These are phyloP conservation scores for Exophiala mesophila DNA, from an alignment of 2,329 filamentous ascomycete species.

Conservation along the genomic window DNA sequence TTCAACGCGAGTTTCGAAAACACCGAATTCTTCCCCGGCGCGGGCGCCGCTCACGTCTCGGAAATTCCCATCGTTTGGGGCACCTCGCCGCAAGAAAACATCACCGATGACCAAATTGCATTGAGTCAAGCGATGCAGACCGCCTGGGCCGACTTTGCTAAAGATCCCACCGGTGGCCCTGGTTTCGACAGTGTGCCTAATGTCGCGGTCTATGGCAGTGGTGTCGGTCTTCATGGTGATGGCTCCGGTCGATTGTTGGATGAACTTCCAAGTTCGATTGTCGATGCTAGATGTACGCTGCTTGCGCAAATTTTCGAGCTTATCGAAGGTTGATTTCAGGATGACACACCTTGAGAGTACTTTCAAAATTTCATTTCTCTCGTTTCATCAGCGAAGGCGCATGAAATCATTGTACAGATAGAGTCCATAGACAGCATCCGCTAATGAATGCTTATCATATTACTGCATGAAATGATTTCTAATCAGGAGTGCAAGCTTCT, in stretches of 20 bases:
- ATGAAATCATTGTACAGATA: too few relatives aligned
- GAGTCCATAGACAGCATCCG: too few relatives aligned
- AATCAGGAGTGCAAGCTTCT: too few relatives aligned
- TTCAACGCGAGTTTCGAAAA: conserved; percentile 29
- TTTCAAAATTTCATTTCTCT: too few relatives aligned
- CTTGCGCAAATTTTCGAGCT: too few relatives aligned
- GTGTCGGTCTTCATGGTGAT: neutral
- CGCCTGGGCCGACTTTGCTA: conserved; percentile 28
- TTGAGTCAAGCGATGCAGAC: conserved; percentile 25
- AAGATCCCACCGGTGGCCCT: conserved; percentile 25
- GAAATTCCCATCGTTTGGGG: conserved; percentile 30
- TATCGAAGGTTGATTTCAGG: too few relatives aligned
- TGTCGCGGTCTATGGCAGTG: neutral
- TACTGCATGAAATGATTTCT: too few relatives aligned
- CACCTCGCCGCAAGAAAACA: conserved; percentile 21
- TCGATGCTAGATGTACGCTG: neutral
- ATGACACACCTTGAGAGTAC: too few relatives aligned
- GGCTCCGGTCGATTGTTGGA: neutral
- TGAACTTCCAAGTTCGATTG: neutral
- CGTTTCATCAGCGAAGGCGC: too few relatives aligned
- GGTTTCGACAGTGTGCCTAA: conserved; percentile 15
- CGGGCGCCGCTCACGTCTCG: conserved; percentile 30
- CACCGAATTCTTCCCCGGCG: conserved; percentile 10
- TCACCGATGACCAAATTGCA: conserved; percentile 18
- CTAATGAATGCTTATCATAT: too few relatives aligned